These are phyloP conservation scores for Taiozyma onychis DNA, from an alignment of 1,139 yeast species.

Conservation along the genomic window DNA sequence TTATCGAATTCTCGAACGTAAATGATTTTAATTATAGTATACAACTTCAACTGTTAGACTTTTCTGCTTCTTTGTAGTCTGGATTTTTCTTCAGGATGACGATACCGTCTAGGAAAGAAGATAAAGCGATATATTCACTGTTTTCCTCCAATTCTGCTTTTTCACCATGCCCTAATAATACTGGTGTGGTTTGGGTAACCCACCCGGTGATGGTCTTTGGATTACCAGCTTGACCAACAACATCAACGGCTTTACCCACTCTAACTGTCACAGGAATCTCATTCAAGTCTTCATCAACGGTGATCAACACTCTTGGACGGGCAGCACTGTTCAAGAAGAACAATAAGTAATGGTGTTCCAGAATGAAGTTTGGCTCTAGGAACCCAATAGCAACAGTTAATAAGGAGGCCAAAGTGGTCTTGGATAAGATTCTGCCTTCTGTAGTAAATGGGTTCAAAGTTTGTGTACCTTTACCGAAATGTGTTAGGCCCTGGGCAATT, in stretches of 20 bases:
- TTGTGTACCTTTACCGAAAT: conserved; percentile 90
- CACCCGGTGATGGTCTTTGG: conserved; percentile 99
- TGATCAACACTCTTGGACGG: conserved; percentile 88
- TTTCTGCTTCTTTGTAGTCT: conserved; percentile 62
- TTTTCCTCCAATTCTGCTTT: conserved; percentile 91
- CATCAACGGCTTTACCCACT: conserved; percentile 98
- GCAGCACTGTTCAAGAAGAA: conserved; percentile 86
- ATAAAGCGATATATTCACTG: conserved; percentile 82
- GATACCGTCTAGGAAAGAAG: conserved; percentile 84
- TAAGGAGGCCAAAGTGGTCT: conserved; percentile 85
- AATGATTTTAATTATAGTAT: neutral
- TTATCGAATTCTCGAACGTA: neutral
- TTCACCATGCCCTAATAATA: conserved; percentile 86
- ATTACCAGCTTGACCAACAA: conserved; percentile 98
- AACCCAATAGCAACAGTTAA: conserved; percentile 81
- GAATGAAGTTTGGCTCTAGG: conserved; percentile 68
- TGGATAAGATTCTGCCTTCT: conserved; percentile 83
- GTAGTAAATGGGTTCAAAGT: conserved; percentile 85
- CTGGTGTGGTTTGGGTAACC: conserved; percentile 99
- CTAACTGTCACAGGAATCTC: conserved; percentile 89
- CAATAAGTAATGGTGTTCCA: conserved; percentile 72
- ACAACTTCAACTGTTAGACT: conserved; percentile 5
- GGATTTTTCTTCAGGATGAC: conserved; percentile 91
- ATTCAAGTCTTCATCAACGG: conserved; percentile 81
- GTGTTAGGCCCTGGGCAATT: conserved; percentile 91